These are phyloP conservation scores for Lyophyllum shimeji DNA, from an alignment of 768 basidiomycete species.

Conservation along the genomic window DNA sequence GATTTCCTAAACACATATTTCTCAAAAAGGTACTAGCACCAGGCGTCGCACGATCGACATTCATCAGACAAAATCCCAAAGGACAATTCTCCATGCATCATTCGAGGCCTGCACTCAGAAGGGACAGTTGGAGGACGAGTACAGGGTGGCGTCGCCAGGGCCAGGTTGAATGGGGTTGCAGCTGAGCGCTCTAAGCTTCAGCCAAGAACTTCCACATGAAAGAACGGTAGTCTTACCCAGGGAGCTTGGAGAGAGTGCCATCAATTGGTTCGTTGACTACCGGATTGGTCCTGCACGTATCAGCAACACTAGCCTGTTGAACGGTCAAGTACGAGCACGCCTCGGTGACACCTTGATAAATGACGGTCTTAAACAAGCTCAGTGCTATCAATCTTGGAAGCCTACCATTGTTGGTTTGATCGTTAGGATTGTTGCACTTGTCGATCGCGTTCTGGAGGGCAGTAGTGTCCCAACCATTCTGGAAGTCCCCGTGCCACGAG, in stretches of 20 bases:
- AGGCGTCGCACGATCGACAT: not conserved
- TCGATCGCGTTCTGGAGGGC: constrained; percentile 48
- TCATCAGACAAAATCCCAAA: not conserved
- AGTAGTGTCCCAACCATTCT: constrained; percentile 50
- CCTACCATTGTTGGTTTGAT: constrained; percentile 29
- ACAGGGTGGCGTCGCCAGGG: constrained; percentile 36
- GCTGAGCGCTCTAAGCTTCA: constrained; percentile 16
- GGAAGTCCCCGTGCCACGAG: constrained; percentile 47
- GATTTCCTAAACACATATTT: not conserved
- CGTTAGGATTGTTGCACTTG: constrained; percentile 38
- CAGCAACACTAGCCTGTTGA: constrained; percentile 21
- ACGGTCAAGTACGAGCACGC: constrained; percentile 41
- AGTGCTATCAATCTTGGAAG: not conserved
- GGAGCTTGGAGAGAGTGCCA: constrained; percentile 23
- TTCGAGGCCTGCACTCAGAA: not conserved
- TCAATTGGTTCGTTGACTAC: constrained; percentile 28
- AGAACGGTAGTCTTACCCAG: constrained; percentile 23
- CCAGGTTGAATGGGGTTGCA: constrained; percentile 41
- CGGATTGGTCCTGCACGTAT: constrained; percentile 31
- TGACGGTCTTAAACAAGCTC: not conserved
- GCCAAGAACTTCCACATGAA: not conserved
- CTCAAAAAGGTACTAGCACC: not conserved
- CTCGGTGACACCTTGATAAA: constrained; percentile 28
- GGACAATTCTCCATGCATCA: not conserved
- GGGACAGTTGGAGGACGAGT: constrained; percentile 28